Conservation (phyloP, 2,329 filamentous ascomycete species). For the Bipolaris bicolor region DNA sequence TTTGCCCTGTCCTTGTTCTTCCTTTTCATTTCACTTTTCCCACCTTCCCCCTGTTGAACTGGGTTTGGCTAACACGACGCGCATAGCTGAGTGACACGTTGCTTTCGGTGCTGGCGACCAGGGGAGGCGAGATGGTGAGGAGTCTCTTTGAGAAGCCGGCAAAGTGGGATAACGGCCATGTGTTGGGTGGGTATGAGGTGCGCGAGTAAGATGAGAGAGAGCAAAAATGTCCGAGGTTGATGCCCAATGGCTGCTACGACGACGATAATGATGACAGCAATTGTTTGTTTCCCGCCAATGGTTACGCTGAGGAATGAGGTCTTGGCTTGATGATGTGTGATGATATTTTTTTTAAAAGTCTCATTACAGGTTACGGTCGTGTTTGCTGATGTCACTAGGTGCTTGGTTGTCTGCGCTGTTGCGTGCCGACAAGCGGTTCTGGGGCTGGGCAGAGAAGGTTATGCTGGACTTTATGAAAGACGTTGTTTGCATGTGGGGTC, state of each 20-base stretch:
- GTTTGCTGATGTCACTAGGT: too few species aligned
- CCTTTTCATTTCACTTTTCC: too few species aligned
- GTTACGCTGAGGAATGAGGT: neutral
- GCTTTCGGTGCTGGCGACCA: slow-evolving; percentile 75
- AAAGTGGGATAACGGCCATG: slow-evolving; percentile 35
- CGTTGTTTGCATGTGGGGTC: neutral
- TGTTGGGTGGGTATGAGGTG: slow-evolving; percentile 33
- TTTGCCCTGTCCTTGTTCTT: neutral
- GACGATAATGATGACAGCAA: neutral
- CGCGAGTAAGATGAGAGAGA: slow-evolving; percentile 12
- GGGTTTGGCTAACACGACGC: slow-evolving; percentile 14
- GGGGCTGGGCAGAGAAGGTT: too few species aligned
- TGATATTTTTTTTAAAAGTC: too few species aligned
- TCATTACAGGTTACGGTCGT: too few species aligned
- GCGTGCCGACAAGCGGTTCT: too few species aligned
- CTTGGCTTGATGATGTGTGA: neutral
- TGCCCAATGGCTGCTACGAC: neutral
- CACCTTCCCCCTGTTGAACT: too few species aligned
- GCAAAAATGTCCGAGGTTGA: neutral
- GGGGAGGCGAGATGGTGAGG: slow-evolving; percentile 78
- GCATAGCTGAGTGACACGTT: slow-evolving; percentile 77
- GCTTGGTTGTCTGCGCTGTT: too few species aligned
- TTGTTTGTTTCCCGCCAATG: neutral
- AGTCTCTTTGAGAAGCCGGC: slow-evolving; percentile 67
- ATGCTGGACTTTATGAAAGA: too few species aligned